phyloP scores from a whole-genome alignment of 495 filamentous ascomycete genomes.

The Annulohypoxylon nitens region DNA sequence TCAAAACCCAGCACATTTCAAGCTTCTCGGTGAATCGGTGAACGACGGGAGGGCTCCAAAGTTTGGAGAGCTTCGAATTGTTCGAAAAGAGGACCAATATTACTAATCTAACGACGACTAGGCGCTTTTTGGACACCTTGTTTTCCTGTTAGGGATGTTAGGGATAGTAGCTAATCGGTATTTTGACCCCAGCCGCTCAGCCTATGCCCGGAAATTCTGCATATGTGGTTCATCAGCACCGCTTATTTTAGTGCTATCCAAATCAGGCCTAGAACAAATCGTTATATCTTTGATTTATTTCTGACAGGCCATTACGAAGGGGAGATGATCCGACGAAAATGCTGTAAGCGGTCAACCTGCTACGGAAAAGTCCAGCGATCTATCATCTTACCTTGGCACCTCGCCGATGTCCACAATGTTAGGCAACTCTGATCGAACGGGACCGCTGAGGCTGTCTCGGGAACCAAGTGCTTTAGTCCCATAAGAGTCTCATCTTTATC shows the following conservation, averaged over 20 bases:
- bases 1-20: conserved; percentile 13
- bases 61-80: conserved; percentile 17
- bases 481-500: neutral
- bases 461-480: conserved; percentile 9
- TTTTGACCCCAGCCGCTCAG: conserved; percentile 22
- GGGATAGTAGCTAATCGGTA: neutral
- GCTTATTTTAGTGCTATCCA: conserved; percentile 31
- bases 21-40: conserved; percentile 31
- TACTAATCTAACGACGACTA: conserved; percentile 21
- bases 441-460: conserved; percentile 9
- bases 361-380: conserved; percentile 24
- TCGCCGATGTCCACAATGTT: conserved; percentile 15
- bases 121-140: conserved; percentile 21
- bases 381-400: conserved; percentile 26
- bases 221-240: conserved; percentile 37
- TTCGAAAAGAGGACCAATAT: conserved; percentile 18
- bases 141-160: conserved; percentile 7
- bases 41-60: conserved; percentile 4
- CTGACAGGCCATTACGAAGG: conserved; percentile 8
- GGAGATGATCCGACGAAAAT: conserved; percentile 7
- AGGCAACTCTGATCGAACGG: conserved; percentile 10
- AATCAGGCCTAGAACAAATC: conserved; percentile 31
- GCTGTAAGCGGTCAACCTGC: conserved; percentile 28
- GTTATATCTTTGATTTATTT: conserved; percentile 14
- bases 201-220: conserved; percentile 22